These are phyloP conservation scores for Lathyrus oleraceus DNA, from an alignment of 306 rosid species.

Conservation along the genomic window DNA sequence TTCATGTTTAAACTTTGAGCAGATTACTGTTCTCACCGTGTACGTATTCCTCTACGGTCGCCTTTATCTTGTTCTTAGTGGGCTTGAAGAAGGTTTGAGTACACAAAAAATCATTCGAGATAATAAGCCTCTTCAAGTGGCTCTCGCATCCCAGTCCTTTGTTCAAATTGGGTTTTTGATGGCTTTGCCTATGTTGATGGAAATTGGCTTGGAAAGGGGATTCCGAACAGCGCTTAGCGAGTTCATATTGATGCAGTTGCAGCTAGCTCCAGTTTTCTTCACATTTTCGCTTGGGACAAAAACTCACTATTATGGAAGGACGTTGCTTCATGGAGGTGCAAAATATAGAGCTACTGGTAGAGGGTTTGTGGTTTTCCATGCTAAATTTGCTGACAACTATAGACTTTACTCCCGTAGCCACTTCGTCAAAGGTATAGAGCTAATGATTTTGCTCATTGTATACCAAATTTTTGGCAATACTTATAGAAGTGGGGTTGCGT, in stretches of 20 bases:
- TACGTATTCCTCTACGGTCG: conserved; percentile 96
- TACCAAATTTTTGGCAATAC: conserved; percentile 83
- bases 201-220: conserved; percentile 95
- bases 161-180: conserved; percentile 94
- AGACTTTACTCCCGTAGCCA: conserved; percentile 98
- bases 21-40: conserved; percentile 93
- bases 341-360: conserved; percentile 95
- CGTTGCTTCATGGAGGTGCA: conserved; percentile 97
- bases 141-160: conserved; percentile 94
- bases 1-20: conserved; percentile 42
- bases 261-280: conserved; percentile 94
- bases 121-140: conserved; percentile 97
- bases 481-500: conserved; percentile 78
- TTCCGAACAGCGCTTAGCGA: conserved; percentile 97
- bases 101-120: conserved; percentile 76
- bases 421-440: conserved; percentile 97
- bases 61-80: conserved; percentile 93
- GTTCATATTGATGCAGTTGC: conserved; percentile 91
- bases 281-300: conserved; percentile 96
- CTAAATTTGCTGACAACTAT: conserved; percentile 97
- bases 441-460: conserved; percentile 78
- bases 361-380: conserved; percentile 98
- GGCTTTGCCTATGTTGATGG: conserved; percentile 99
- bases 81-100: conserved; percentile 90
- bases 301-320: conserved; percentile 96